These are phyloP conservation scores for Excoecaria agallocha DNA, from an alignment of 345 rosid genomes.

Conservation along the genomic window DNA sequence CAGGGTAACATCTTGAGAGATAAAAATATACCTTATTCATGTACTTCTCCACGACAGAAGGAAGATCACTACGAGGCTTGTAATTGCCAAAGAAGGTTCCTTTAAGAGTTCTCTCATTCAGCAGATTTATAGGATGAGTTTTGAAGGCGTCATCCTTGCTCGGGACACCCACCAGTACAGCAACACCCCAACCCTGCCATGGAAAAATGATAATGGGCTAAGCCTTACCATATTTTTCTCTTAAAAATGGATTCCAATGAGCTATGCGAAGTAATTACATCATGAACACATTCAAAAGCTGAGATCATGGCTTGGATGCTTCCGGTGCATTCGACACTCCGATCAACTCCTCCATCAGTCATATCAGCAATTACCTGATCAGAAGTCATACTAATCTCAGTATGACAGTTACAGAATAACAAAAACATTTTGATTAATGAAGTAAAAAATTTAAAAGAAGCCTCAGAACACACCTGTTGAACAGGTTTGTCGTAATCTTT, in stretches of 20 bases:
- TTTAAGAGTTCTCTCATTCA: conserved; percentile 48
- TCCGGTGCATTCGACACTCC: conserved; percentile 42
- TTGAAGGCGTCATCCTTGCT: conserved; percentile 49
- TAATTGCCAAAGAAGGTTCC: conserved; percentile 63
- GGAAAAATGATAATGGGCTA: background rate
- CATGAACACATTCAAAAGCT: conserved; percentile 42
- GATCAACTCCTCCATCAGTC: conserved; percentile 46
- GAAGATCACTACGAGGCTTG: conserved; percentile 51
- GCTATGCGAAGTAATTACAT: conserved; percentile 11
- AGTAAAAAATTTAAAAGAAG: background rate
- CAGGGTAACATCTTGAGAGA: background rate
- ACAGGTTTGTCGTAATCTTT: conserved; percentile 63
- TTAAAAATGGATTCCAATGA: background rate
- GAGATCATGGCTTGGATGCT: conserved; percentile 31
- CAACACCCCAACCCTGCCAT: conserved; percentile 57
- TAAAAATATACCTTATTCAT: conserved; percentile 42
- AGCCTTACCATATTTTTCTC: background rate
- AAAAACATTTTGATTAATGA: background rate
- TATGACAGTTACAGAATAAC: background rate
- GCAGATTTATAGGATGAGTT: conserved; percentile 44
- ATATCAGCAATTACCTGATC: conserved; percentile 37
- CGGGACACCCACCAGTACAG: conserved; percentile 51
- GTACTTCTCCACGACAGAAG: conserved; percentile 47
- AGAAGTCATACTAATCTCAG: background rate
- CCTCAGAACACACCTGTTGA: conserved; percentile 46